A percentile compares a stretch with the other conserved stretches of the same genome.
These are phyloP conservation scores for Blakeslea trispora DNA, from an alignment of 371 early-diverging fungal species.

Conservation along the genomic window DNA sequence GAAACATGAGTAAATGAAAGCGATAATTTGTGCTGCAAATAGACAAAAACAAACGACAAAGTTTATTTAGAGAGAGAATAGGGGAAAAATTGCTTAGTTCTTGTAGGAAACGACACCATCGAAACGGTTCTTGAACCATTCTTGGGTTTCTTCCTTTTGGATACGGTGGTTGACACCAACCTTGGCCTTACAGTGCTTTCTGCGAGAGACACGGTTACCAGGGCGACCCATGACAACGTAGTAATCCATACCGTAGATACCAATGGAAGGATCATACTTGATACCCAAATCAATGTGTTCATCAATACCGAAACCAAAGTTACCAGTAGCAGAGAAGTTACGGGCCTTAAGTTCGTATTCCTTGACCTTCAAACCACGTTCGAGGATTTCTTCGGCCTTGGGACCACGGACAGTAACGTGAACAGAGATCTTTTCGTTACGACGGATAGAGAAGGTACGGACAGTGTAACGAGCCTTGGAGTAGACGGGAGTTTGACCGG, in stretches of 20 bases:
- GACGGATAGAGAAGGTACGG: slow-evolving; percentile 99
- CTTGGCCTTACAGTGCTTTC: slow-evolving; percentile 88
- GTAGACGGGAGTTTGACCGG: slow-evolving; percentile 99
- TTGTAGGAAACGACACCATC: slow-evolving; percentile 89
- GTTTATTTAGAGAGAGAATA: slow-evolving; percentile 2
- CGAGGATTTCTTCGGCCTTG: slow-evolving; percentile 89
- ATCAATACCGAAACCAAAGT: slow-evolving; percentile 99
- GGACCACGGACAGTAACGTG: slow-evolving; percentile 99
- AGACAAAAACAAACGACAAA: no score
- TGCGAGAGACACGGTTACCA: slow-evolving; percentile 95
- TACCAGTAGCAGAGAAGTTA: slow-evolving; percentile 98
- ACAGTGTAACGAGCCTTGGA: slow-evolving; percentile 99
- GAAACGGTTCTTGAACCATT: slow-evolving; percentile 90
- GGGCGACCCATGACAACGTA: slow-evolving; percentile 98
- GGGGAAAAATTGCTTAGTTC: slow-evolving; percentile 15
- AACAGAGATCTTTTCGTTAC: slow-evolving; percentile 99
- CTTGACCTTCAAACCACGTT: slow-evolving; percentile 99
- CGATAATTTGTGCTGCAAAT: no score
- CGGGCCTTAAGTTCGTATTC: slow-evolving; percentile 96
- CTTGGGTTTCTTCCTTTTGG: slow-evolving; percentile 83
- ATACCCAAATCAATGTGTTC: slow-evolving; percentile 99
- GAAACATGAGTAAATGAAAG: background rate
- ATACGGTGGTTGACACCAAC: slow-evolving; percentile 96
- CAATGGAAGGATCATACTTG: slow-evolving; percentile 99
- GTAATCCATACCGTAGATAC: slow-evolving; percentile 99